Evolutionary conservation across 345 rosid genomes (phyloP).

Genomic region (Fremontodendron californicum): DNA sequence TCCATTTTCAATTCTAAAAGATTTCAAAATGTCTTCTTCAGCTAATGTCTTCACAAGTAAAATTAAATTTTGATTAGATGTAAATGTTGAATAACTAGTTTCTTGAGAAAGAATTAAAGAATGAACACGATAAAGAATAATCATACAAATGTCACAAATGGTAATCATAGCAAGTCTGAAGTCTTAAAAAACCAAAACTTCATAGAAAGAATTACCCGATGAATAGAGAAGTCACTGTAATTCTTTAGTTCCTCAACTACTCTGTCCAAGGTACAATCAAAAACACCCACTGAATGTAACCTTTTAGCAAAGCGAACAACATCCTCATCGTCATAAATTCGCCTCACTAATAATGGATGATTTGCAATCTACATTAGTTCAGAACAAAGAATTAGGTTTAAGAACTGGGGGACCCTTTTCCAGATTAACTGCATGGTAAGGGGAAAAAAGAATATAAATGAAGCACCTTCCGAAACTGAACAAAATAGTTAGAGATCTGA

Average conservation of each 20-base stretch:
- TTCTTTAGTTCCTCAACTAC: slow-evolving; percentile 78
- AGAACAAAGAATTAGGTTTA: slow-evolving; percentile 13
- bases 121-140: background rate
- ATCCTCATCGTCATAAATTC: slow-evolving; percentile 72
- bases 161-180: background rate
- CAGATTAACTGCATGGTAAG: background rate
- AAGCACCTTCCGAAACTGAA: slow-evolving; percentile 89
- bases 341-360: slow-evolving; percentile 91
- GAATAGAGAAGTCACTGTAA: slow-evolving; percentile 84
- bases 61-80: background rate
- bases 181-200: background rate
- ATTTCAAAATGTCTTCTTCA: background rate
- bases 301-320: slow-evolving; percentile 66
- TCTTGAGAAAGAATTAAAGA: background rate
- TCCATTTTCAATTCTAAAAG: background rate
- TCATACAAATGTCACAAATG: background rate
- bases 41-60: background rate
- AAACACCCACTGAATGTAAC: slow-evolving; percentile 83
- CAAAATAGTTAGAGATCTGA: slow-evolving; percentile 87
- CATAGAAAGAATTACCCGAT: slow-evolving; percentile 52
- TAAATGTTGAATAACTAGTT: background rate
- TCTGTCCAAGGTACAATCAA: slow-evolving; percentile 77
- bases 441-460: background rate
- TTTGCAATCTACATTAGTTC: slow-evolving; percentile 69
- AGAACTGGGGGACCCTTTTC: background rate